A percentile compares a stretch with the other conserved stretches of the same genome.
phyloP scores from a whole-genome alignment of 2,329 filamentous ascomycete genomes.

The Trichoderma sp. region DNA sequence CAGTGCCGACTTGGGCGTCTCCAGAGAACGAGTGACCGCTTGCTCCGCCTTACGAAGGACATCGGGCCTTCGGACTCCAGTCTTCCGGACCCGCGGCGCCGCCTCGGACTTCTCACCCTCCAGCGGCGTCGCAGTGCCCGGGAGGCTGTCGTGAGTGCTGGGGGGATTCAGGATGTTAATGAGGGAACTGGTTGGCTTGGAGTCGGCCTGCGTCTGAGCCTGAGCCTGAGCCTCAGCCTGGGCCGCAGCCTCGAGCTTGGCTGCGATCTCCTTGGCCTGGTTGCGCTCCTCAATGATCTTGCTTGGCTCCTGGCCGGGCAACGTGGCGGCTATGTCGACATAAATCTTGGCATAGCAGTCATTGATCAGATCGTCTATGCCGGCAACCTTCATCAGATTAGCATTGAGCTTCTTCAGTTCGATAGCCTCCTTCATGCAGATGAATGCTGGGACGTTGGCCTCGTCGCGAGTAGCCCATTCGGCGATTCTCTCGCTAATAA shows the following conservation, averaged over 20 bases:
- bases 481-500: conserved; percentile 56
- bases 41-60: conserved; percentile 65
- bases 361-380: conserved; percentile 90
- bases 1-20: conserved; percentile 49
- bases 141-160: conserved; percentile 44
- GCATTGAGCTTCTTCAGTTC: conserved; percentile 75
- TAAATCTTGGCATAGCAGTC: conserved; percentile 85
- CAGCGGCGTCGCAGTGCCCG: conserved; percentile 41
- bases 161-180: conserved; percentile 49
- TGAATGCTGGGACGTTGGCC: conserved; percentile 48
- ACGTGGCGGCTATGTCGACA: conserved; percentile 62
- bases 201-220: conserved; percentile 33
- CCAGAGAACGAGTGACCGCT: conserved; percentile 54
- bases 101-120: conserved; percentile 48
- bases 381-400: conserved; percentile 78
- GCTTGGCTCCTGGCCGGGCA: conserved; percentile 56
- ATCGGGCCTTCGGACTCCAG: conserved; percentile 57
- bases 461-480: conserved; percentile 54
- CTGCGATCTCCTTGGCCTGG: conserved; percentile 47
- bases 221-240: conserved; percentile 41
- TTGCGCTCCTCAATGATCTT: conserved; percentile 51
- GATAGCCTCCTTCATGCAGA: conserved; percentile 60
- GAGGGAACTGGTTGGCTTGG: conserved; percentile 43
- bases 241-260: conserved; percentile 39
- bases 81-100: conserved; percentile 45